Evolutionary conservation across 2,329 filamentous ascomycete genomes (phyloP).

Genomic region (Diaporthe helianthi): DNA sequence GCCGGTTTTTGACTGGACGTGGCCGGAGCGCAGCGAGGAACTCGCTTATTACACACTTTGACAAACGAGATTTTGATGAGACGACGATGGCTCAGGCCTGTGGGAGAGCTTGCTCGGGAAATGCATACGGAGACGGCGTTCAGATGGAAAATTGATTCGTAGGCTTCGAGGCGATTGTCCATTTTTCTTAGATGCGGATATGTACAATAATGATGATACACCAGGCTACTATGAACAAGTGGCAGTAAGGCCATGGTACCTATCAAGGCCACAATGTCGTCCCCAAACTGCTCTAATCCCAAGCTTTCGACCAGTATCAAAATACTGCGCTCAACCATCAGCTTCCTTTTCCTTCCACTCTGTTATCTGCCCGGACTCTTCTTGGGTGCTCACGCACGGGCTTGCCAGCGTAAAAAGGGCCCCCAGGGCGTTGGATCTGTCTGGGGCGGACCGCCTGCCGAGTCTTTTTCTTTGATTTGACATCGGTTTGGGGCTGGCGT

Average conservation of each 20-base stretch:
- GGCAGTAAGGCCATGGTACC: background rate
- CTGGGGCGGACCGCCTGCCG: background rate
- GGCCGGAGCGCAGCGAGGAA: constrained; percentile 8
- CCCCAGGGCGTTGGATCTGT: background rate
- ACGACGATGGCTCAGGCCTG: constrained; percentile 5
- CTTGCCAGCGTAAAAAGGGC: background rate
- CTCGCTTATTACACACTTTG: constrained; percentile 4
- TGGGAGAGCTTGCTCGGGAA: background rate
- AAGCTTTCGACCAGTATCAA: background rate
- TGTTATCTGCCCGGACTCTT: background rate
- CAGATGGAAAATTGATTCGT: constrained; percentile 28
- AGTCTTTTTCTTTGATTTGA: background rate
- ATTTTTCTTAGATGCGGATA: constrained; percentile 21
- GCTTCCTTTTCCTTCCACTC: background rate
- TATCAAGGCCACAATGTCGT: background rate
- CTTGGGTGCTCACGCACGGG: background rate
- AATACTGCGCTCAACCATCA: background rate
- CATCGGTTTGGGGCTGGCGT: background rate
- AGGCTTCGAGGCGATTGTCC: constrained; percentile 24
- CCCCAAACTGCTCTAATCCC: background rate
- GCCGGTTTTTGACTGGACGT: background rate
- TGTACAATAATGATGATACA: constrained; percentile 29
- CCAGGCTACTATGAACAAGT: background rate
- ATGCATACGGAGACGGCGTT: constrained; percentile 32
- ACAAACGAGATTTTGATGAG: constrained; percentile 5